These are phyloP conservation scores for Hysterium pulicare DNA, from an alignment of 2,329 filamentous ascomycete species.

Conservation along the genomic window DNA sequence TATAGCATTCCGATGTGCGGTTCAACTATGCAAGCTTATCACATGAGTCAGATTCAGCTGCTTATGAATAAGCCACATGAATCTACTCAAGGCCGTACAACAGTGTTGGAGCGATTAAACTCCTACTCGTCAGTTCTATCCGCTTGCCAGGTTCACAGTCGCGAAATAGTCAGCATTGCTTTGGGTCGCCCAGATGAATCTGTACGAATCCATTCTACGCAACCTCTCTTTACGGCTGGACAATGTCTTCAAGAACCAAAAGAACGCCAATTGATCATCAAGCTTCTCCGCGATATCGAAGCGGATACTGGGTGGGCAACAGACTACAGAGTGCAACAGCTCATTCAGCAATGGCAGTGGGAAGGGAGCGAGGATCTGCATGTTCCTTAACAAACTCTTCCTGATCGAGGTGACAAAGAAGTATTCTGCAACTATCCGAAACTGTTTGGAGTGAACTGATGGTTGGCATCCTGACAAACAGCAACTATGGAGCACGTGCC, in stretches of 20 bases:
- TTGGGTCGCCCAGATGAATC: conserved; percentile 54
- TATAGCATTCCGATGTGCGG: conserved; percentile 62
- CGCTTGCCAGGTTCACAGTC: conserved; percentile 55
- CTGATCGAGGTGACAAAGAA: too few species aligned
- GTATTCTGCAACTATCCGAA: too few species aligned
- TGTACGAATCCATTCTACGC: conserved; percentile 57
- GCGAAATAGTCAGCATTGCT: conserved; percentile 61
- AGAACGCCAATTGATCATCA: conserved; percentile 55
- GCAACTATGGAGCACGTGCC: too few species aligned
- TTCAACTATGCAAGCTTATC: conserved; percentile 63
- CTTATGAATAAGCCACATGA: conserved; percentile 59
- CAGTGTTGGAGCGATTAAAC: conserved; percentile 53
- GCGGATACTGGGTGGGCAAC: conserved; percentile 63
- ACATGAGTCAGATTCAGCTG: conserved; percentile 61
- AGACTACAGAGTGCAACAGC: conserved; percentile 56
- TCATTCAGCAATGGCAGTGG: conserved; percentile 48
- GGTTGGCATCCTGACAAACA: too few species aligned
- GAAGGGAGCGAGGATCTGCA: conserved; percentile 21
- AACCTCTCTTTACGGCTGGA: conserved; percentile 60
- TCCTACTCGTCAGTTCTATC: conserved; percentile 56
- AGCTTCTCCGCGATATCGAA: conserved; percentile 57
- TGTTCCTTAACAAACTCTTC: too few species aligned
- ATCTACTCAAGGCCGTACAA: conserved; percentile 50
- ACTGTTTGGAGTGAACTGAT: too few species aligned
- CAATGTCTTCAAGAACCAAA: conserved; percentile 55